Base-by-base conservation (phyloP, 2,329 filamentous ascomycete genomes). In the Xylaria sp. region DNA sequence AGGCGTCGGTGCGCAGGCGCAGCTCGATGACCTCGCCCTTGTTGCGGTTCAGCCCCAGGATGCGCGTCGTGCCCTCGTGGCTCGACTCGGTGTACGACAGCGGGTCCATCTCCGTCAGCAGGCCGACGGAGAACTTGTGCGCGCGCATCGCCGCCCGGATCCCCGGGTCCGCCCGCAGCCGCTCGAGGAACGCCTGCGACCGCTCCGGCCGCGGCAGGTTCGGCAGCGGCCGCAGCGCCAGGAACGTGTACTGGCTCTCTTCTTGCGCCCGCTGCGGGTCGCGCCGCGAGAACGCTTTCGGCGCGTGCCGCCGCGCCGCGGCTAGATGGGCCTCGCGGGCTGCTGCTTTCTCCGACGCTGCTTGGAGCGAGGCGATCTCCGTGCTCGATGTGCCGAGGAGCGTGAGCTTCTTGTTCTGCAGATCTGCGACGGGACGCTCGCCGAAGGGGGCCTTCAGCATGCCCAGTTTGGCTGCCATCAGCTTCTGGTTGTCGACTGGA, bases 61-160 rank as follows among this genome's bases (percentile, higher is more conserved):
- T 93, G 44, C 92, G 85, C 51, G 88, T 88, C n/a, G 83, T 84
- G 47, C 85, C 85, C 70, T 95, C 90, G 71, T 91, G 89, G 3
- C 86, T 91, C 1, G 80, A 76, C 64, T 83, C 75, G 0, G 93
- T 97, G 76, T 97, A 87, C 67, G 89, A 84, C 0, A 89, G 83
- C 0, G 95, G 95, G 70, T 99, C 91, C 94, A 99, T 98, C 77
- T 99, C 95, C 0, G 93, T 97, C 25, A 99, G 82, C 3, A 98
- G 77, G 0, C 89, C 89, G 0, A 99, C 95, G 19, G 84, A 86
- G 80, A 96, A 97, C 66, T 88, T 85, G 79, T 97, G 93, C 70
- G 88, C 88, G 15, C 85, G 81, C 95, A 99, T 99, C 1, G 87
- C 85, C 0, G 89, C 82, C 65, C 88, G 88, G 77, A 99, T 94